Percentiles rank a stretch among this genome's conserved stretches.
These are phyloP conservation scores for Populus hybrid DNA, from an alignment of 441 rosid species.

Conservation along the genomic window DNA sequence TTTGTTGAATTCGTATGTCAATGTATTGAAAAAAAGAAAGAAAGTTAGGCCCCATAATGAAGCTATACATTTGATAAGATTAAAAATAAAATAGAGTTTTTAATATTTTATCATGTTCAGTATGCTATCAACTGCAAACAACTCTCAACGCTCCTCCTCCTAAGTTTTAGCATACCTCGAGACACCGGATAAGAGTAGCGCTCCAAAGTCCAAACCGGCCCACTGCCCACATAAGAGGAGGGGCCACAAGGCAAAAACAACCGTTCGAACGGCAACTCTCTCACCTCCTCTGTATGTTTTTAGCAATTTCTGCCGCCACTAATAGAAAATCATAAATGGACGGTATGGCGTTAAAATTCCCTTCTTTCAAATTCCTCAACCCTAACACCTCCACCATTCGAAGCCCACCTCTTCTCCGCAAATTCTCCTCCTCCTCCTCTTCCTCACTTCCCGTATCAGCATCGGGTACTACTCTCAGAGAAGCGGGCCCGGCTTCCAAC, in stretches of 20 bases:
- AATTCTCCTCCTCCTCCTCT: conserved; percentile 16
- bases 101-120: too few species aligned
- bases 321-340: conserved; percentile 37
- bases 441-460: conserved; percentile 28
- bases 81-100: too few species aligned
- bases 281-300: neutral
- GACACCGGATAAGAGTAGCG: neutral
- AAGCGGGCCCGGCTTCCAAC: conserved; percentile 22
- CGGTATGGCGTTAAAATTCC: conserved; percentile 49
- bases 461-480: conserved; percentile 34
- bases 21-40: too few species aligned
- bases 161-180: too few species aligned
- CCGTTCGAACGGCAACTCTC: neutral
- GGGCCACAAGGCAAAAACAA: neutral
- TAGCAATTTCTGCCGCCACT: neutral
- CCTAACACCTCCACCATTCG: conserved; percentile 28
- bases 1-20: too few species aligned
- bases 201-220: neutral
- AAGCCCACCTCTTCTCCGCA: conserved; percentile 24
- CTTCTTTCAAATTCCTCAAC: conserved; percentile 42
- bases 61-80: too few species aligned
- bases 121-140: too few species aligned
- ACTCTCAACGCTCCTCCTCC: too few species aligned
- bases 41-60: too few species aligned
- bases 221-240: neutral